Evolutionary conservation across 73 alveolate species (phyloP), one percentile per base, ranked within the genome.

Genomic region (Paramecium sonneborni): DNA sequence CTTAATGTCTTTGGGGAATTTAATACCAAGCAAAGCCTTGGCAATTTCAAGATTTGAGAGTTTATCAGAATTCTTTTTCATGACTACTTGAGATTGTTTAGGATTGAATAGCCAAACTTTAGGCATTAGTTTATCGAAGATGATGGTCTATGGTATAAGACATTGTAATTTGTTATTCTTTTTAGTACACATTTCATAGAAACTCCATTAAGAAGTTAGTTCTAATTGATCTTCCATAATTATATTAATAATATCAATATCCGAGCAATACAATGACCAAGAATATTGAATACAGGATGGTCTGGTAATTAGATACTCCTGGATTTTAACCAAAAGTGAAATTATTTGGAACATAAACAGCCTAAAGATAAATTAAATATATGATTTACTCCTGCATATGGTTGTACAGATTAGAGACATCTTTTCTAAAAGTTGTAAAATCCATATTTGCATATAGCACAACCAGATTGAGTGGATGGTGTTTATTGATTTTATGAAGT

Each of bases 71-170:
- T 79, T 79, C 72, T 79, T 79, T 34, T 79, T 79, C 44, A 30
- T 30, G 52, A 44, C 30, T 24, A 24, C 55, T 79, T 79, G 21
- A 44, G 90, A 11, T 6, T 38, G 9, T 26, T 79, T 79, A 20
- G 90, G 74, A 79, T 79, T 79, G 90, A 79, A 79, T 7, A 79
- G 52, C 90, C 90, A 79, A 43, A 44, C 32, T 20, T 79, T 79
- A 4, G 90, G 90, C 44, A 44, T 26, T 5, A 39, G 48, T 44
- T 79, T 79, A 46, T 79, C 90, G 30, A 79, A 79, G 39, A 79
- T 46, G 55, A 79, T 79, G 1, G 90, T 79, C 55, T 43, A 43
- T 9, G 90, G 76, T 23, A 79, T 79, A 1, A 32, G 44, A 46
- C 76, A 79, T 10, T 21, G 62, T 20, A 79, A 79, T 28, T 79